phyloP scores from a whole-genome alignment of 2,329 filamentous ascomycete genomes.

The Aspergillaceae sp. region DNA sequence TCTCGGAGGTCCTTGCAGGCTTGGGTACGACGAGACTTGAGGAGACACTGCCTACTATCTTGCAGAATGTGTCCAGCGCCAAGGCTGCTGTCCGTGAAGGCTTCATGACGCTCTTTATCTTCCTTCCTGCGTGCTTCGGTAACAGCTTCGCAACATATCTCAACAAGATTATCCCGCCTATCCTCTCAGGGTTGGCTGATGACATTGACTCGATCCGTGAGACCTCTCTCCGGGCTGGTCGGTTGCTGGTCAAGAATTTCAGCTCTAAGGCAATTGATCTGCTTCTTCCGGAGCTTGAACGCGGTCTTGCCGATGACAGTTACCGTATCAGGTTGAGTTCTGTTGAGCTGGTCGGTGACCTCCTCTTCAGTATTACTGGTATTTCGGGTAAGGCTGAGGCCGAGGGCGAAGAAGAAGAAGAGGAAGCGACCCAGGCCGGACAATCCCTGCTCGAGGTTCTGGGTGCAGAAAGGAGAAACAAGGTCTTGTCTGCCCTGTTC shows the following conservation, averaged over 20 bases:
- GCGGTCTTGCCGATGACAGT: slow-evolving; percentile 92
- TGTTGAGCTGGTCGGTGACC: slow-evolving; percentile 90
- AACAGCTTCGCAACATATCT: slow-evolving; percentile 98
- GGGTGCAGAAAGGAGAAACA: slow-evolving; percentile 93
- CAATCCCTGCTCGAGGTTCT: slow-evolving; percentile 90
- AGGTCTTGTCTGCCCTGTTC: slow-evolving; percentile 92
- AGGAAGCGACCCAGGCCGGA: slow-evolving; percentile 72
- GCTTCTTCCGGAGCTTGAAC: slow-evolving; percentile 85
- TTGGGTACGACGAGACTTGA: slow-evolving; percentile 86
- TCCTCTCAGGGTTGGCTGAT: slow-evolving; percentile 86
- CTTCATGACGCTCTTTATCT: slow-evolving; percentile 99
- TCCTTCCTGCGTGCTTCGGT: slow-evolving; percentile 95
- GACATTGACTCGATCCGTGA: slow-evolving; percentile 95
- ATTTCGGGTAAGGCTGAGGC: slow-evolving; percentile 74
- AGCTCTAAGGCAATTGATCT: slow-evolving; percentile 90
- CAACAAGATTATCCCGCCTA: slow-evolving; percentile 88
- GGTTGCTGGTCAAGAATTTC: slow-evolving; percentile 96
- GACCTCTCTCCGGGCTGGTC: slow-evolving; percentile 87
- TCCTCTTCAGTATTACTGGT: slow-evolving; percentile 95
- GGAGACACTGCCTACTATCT: slow-evolving; percentile 88
- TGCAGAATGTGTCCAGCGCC: slow-evolving; percentile 89
- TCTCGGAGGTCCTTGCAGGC: slow-evolving; percentile 91
- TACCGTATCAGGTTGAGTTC: slow-evolving; percentile 97
- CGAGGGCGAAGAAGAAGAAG: slow-evolving; percentile 61
- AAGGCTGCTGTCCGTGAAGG: slow-evolving; percentile 89